Evolutionary conservation across 2,329 filamentous ascomycete species (phyloP), one percentile per base, ranked within the genome.

Genomic region (Chrysoporthe deuterocubensis): DNA sequence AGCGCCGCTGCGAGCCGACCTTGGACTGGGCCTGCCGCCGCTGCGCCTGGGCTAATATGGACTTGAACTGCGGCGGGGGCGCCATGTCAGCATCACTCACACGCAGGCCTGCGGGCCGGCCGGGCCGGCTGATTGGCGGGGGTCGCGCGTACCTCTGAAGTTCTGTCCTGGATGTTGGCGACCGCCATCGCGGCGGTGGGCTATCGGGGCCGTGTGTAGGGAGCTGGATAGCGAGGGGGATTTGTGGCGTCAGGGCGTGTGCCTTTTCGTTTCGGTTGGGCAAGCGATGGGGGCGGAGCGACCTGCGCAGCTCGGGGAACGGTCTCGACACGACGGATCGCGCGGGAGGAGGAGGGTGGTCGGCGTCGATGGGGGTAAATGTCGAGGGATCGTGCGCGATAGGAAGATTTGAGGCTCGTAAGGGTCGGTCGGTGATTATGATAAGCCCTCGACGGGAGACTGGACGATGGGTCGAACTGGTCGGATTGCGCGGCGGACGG

Each of bases 161-260:
- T 99, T 76, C 96, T 93, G 83, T 99, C 96, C 84, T 99, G 96
- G 79, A 98, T 97, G 63, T 94, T 95, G 69, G 85, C 78, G 76
- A 89, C 84, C 67, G 87, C 87, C 88, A 90, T 90, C 63, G 70
- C 77, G 77, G 59, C 62, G 54, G 52, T 43, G 37, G 48, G 56
- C 21, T 65, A 59, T 26, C 16, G 37, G 44, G 18, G 16, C n/a
- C 34, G 37, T 34, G 56, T 40, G 44, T 40, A 14, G 34, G 26
- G 21, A n/a, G 21, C 16, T 26, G 32, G 11, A 32, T 32, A 16
- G 50, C 50, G 48, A n/a, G 21, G 32, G 14, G 26, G 9, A 34
- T 14, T 40, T 0, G 54, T 34, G 43, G 48, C 21, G 65, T 58
- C 54, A 62, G n/a, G 26, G 48, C 48, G 58, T 48, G 62, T 7